Evolutionary conservation across 345 rosid species (phyloP).

Genomic region (Hibiscus trionum): DNA sequence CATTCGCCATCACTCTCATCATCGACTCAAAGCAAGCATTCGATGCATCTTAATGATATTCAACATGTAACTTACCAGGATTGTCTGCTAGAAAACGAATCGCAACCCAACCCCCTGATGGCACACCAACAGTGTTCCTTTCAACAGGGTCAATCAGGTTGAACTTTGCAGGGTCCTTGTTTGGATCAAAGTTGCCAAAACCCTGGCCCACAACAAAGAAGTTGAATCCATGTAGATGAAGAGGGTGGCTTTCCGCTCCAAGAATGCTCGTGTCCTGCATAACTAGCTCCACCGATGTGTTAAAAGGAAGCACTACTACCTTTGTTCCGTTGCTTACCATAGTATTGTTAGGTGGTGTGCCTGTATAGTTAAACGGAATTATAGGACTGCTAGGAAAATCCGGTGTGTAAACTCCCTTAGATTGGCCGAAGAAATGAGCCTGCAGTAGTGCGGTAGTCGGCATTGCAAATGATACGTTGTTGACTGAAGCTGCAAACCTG

Average conservation of each 20-base stretch:
- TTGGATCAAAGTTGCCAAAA: conserved; percentile 54
- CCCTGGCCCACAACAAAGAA: conserved; percentile 67
- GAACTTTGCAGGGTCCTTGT: conserved; percentile 48
- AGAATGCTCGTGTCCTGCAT: conserved; percentile 68
- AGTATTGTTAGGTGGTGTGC: conserved; percentile 56
- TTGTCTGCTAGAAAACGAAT: conserved; percentile 67
- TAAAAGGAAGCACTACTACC: conserved; percentile 45
- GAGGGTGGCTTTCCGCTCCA: conserved; percentile 70
- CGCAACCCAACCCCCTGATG: conserved; percentile 68
- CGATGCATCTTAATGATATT: not conserved
- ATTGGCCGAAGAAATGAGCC: conserved; percentile 41
- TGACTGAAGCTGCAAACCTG: conserved; percentile 54
- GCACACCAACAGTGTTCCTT: conserved; percentile 59
- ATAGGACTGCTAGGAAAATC: conserved; percentile 40
- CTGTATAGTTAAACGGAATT: conserved; percentile 46
- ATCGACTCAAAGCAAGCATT: not conserved
- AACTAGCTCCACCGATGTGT: conserved; percentile 53
- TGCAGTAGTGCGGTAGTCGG: conserved; percentile 64
- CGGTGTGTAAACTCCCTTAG: conserved; percentile 45
- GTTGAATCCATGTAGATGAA: conserved; percentile 66
- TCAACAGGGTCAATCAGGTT: conserved; percentile 58
- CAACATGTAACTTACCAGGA: conserved; percentile 37
- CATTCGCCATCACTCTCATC: not conserved
- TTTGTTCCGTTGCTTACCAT: conserved; percentile 55
- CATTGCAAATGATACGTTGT: conserved; percentile 48